Evolutionary conservation across 139 green algal species (phyloP).

Genomic region (Coelastrella sp.): DNA sequence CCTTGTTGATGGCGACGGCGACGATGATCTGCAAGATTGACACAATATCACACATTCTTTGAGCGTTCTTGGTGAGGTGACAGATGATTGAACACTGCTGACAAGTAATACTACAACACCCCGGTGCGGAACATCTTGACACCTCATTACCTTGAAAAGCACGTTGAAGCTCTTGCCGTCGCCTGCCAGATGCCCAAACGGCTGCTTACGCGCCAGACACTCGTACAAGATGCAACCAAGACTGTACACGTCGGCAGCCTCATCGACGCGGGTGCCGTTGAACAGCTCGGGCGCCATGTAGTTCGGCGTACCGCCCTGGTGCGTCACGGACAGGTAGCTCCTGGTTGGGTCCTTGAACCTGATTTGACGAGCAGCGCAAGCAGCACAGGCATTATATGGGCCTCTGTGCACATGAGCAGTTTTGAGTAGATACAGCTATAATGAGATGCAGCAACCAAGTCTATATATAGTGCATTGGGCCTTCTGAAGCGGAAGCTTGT

Average conservation of each 20-base stretch:
- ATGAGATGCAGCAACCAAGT: no score
- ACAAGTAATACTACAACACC: no score
- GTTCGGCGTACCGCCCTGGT: conserved; percentile 79
- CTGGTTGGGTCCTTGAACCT: conserved; percentile 80
- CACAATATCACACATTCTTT: no score
- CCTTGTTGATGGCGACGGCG: conserved; percentile 71
- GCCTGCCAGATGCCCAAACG: conserved; percentile 49
- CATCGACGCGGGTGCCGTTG: conserved; percentile 81
- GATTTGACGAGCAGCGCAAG: background rate
- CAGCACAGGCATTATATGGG: background rate
- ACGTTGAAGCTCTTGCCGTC: conserved; percentile 45
- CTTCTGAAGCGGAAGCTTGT: no score
- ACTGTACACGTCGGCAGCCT: conserved; percentile 74
- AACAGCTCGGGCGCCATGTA: conserved; percentile 89
- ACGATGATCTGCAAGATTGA: conserved; percentile 64
- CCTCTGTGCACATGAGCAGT: no score
- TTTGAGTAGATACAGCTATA: no score
- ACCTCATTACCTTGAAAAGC: conserved; percentile 51
- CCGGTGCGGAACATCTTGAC: background rate
- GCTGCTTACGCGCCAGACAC: conserved; percentile 49
- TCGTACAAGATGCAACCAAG: conserved; percentile 77
- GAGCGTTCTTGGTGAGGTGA: no score
- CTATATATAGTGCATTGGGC: no score
- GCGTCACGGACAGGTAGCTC: conserved; percentile 83
- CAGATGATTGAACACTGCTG: no score